Base-by-base conservation (phyloP, 306 rosid genomes). In the Aeschynomene evenia region DNA sequence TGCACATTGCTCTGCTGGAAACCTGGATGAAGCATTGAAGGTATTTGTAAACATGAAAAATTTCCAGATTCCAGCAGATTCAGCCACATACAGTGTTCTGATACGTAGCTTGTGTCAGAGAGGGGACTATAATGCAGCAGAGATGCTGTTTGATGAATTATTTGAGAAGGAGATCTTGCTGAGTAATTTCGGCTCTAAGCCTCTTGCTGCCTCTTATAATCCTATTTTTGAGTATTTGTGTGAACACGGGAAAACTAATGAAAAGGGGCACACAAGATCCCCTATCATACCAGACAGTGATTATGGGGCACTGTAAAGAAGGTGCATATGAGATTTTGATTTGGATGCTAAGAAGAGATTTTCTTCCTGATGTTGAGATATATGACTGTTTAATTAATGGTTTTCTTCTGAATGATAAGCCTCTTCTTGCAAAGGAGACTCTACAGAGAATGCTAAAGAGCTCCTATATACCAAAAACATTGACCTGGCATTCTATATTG, bases 201-300 rank as follows among this genome's bases (percentile, higher is more conserved):
- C 98, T 39, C 81, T 91, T 76, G 91, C 83, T 51, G 98, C 96
- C 20, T 73, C 96, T 24, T 91, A 87, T 56, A 89, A 80, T 37
- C 87, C 83, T 42, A 82, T 91, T 18, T 84, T 91, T 62, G 83
- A 77, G 79, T 75, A 87, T 80, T 71, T 91, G 23, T 87, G 96
- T 68, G 78, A 73, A 71, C 72, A 82, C 54, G 95, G 96, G 72
- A 92, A 87, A 69, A 81, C 88, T 59, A 43, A 87, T 92, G 95
- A 89, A 45, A 81, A 85, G 95, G 82, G 98, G 96, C 28, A 87
- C 89, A 7, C 98, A 89, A 79, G 96, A 92, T 60, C 95, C 87
- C 53, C 70, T 77, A 65, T 85, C 87, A 31, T 92, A 66, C 81
- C 78, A 68, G 67, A 84, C 83, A 26, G 73, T 92, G 80, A 87